These are phyloP conservation scores for Sugiyamaella smithiae DNA, from an alignment of 805 yeast species.

Conservation along the genomic window DNA sequence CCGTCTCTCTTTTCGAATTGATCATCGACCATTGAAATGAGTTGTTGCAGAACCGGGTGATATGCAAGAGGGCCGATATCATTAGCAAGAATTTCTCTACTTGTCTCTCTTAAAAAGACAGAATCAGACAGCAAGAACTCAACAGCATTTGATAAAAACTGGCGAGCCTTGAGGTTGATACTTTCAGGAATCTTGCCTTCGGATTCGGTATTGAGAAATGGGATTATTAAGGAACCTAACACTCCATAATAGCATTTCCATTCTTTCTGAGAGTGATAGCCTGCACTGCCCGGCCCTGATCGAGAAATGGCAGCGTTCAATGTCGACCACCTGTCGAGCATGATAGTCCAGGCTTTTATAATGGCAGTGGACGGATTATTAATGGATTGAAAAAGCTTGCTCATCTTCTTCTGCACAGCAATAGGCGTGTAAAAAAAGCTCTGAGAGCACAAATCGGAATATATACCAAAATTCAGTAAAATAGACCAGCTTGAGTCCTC, in stretches of 20 bases:
- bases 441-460: slow-evolving; percentile 49
- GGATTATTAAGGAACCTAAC: slow-evolving; percentile 54
- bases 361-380: slow-evolving; percentile 37
- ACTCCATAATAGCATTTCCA: slow-evolving; percentile 71
- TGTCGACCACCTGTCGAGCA: slow-evolving; percentile 49
- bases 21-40: slow-evolving; percentile 32
- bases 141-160: slow-evolving; percentile 32
- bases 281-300: slow-evolving; percentile 19
- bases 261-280: slow-evolving; percentile 29
- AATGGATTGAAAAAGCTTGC: slow-evolving; percentile 38
- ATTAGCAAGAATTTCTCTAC: slow-evolving; percentile 65
- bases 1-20: slow-evolving; percentile 7
- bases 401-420: slow-evolving; percentile 67
- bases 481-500: slow-evolving; percentile 23
- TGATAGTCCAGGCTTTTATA: slow-evolving; percentile 42
- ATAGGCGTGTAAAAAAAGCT: slow-evolving; percentile 58
- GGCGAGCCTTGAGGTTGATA: slow-evolving; percentile 55
- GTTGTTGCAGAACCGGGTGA: slow-evolving; percentile 45
- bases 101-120: slow-evolving; percentile 59
- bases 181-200: slow-evolving; percentile 20
- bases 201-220: slow-evolving; percentile 21
- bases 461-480: slow-evolving; percentile 39
- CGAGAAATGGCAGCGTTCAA: slow-evolving; percentile 26
- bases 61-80: slow-evolving; percentile 62
- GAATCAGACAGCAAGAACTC: slow-evolving; percentile 40